Conservation (phyloP, 202 grass and related monocot species). For the Digitaria exilis region DNA sequence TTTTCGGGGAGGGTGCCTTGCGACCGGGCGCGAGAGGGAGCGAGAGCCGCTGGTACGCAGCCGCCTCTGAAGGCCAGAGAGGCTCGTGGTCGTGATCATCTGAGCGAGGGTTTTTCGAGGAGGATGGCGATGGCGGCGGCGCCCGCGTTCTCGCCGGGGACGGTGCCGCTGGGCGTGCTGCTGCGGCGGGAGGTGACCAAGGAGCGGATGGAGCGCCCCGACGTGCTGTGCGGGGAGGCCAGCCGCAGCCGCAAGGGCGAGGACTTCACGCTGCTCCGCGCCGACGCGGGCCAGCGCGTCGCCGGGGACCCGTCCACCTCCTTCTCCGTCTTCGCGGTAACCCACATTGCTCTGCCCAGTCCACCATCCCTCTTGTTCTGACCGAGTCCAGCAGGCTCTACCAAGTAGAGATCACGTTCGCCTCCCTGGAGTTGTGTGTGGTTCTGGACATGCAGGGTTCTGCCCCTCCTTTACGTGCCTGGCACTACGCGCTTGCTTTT, state of each 20-base stretch:
- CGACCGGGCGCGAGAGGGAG: neutral
- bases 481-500: conserved; percentile 22
- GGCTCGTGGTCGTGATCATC: neutral
- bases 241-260: conserved; percentile 86
- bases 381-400: neutral
- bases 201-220: conserved; percentile 85
- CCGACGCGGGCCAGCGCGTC: conserved; percentile 59
- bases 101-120: conserved; percentile 25
- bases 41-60: neutral
- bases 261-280: conserved; percentile 81
- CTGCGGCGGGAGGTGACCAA: conserved; percentile 87
- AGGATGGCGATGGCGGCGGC: conserved; percentile 22
- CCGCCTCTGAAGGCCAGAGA: neutral
- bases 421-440: neutral
- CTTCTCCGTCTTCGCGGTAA: conserved; percentile 98
- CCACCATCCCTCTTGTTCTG: neutral
- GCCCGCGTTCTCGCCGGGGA: conserved; percentile 9
- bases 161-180: conserved; percentile 79
- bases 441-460: conserved; percentile 24
- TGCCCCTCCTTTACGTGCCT: conserved; percentile 29
- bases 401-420: neutral
- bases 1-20: neutral
- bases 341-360: conserved; percentile 38
- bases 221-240: conserved; percentile 84
- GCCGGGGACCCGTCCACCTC: conserved; percentile 73